Conservation (phyloP, 129 eudicot genomes). For the Solidago caesia region DNA sequence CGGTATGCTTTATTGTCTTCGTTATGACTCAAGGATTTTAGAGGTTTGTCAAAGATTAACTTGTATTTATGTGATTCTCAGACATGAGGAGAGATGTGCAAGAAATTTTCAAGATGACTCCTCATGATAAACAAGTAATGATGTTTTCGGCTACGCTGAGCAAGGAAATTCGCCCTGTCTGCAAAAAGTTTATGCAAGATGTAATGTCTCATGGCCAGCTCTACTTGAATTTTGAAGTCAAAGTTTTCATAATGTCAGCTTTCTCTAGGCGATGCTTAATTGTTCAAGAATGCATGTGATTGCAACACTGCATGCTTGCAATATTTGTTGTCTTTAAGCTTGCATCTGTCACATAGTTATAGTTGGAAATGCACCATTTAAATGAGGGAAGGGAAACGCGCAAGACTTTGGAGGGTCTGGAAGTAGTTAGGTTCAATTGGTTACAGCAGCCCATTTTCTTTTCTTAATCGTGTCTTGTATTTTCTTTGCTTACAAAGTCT, state of each 20-base stretch:
- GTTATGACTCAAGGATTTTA: background rate
- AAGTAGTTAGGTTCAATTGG: conserved; percentile 26
- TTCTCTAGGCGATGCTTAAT: no score
- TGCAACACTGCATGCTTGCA: no score
- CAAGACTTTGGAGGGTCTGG: conserved; percentile 19
- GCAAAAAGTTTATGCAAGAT: conserved; percentile 99
- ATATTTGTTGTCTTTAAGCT: no score
- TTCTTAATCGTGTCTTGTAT: conserved; percentile 30
- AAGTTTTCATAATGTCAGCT: conserved; percentile 32
- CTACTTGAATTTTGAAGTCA: conserved; percentile 70
- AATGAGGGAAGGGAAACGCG: conserved; percentile 21
- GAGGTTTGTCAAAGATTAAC: background rate
- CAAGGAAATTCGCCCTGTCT: conserved; percentile 98
- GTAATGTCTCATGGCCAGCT: conserved; percentile 90
- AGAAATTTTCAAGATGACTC: conserved; percentile 98
- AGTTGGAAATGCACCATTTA: background rate
- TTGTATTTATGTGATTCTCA: conserved; percentile 26
- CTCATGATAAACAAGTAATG: conserved; percentile 99
- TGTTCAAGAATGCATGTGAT: no score
- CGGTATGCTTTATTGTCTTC: conserved; percentile 41
- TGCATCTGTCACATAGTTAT: no score
- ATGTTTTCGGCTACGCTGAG: conserved; percentile 98
- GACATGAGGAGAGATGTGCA: conserved; percentile 99
- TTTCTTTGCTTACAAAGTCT: conserved; percentile 28
- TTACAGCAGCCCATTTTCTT: conserved; percentile 13